Evolutionary conservation across 2,329 filamentous ascomycete genomes (phyloP).

Genomic region (Penicillium sp.): DNA sequence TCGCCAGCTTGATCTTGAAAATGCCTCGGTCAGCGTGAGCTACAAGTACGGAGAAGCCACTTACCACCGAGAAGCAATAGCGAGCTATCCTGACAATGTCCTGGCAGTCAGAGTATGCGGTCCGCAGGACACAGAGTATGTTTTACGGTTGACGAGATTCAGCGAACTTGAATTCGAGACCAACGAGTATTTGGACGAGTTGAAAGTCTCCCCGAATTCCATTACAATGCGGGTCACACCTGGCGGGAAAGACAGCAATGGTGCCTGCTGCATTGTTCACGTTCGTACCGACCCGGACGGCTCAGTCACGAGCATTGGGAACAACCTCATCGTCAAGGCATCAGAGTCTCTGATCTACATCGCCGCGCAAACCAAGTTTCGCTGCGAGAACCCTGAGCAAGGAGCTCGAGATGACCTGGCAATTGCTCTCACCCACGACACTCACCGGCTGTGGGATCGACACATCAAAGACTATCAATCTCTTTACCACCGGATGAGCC

Average conservation of each 20-base stretch:
- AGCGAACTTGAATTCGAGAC: constrained; percentile 42
- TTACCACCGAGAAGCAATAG: constrained; percentile 37
- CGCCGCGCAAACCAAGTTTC: constrained; percentile 39
- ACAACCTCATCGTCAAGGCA: constrained; percentile 35
- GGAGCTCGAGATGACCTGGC: constrained; percentile 23
- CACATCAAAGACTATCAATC: constrained; percentile 33
- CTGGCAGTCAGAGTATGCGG: constrained; percentile 32
- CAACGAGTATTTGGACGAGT: constrained; percentile 40
- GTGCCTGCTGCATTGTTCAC: constrained; percentile 28
- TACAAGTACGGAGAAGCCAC: constrained; percentile 33
- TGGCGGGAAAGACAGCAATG: constrained; percentile 32
- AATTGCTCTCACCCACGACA: constrained; percentile 19
- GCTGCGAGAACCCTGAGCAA: constrained; percentile 21
- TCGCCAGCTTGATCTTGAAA: constrained; percentile 37
- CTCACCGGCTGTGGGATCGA: constrained; percentile 18
- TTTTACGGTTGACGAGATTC: constrained; percentile 30
- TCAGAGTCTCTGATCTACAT: constrained; percentile 33
- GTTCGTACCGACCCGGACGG: constrained; percentile 24
- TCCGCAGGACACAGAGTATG: constrained; percentile 21
- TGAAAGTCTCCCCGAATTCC: constrained; percentile 23
- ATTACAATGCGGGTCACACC: constrained; percentile 37
- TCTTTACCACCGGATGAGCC: constrained; percentile 27
- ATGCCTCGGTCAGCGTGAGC: constrained; percentile 32
- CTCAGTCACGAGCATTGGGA: constrained; percentile 27
- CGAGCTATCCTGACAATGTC: constrained; percentile 39